These are phyloP conservation scores for Friedmanniomyces simplex DNA, from an alignment of 495 filamentous ascomycete genomes.

Conservation along the genomic window DNA sequence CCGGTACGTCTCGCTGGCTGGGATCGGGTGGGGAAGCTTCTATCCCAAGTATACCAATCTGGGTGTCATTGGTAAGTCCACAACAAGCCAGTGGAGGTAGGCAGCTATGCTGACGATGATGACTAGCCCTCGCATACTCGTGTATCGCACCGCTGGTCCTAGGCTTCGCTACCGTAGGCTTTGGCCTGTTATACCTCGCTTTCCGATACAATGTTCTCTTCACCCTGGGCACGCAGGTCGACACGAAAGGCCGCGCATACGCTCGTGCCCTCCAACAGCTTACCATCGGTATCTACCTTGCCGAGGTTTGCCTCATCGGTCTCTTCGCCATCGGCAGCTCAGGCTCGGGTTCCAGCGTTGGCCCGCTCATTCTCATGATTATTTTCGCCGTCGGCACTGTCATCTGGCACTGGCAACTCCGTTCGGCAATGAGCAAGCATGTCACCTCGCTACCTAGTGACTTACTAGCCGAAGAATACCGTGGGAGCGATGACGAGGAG, in stretches of 20 bases:
- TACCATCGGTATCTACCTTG: slow-evolving; percentile 74
- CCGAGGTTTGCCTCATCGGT: slow-evolving; percentile 77
- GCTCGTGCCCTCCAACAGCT: slow-evolving; percentile 82
- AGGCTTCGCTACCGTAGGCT: slow-evolving; percentile 71
- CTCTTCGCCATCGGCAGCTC: slow-evolving; percentile 60
- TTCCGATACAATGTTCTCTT: slow-evolving; percentile 93
- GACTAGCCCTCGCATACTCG: slow-evolving; percentile 64
- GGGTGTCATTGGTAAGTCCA: slow-evolving; percentile 47
- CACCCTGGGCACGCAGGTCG: slow-evolving; percentile 71
- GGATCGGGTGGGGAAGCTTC: slow-evolving; percentile 75
- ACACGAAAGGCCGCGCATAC: slow-evolving; percentile 82
- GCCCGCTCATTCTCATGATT: slow-evolving; percentile 74
- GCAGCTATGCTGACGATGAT: not conserved
- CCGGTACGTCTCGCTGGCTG: slow-evolving; percentile 52
- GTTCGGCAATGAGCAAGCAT: slow-evolving; percentile 63
- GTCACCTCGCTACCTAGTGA: slow-evolving; percentile 63
- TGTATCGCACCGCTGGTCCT: slow-evolving; percentile 85
- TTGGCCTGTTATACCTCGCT: slow-evolving; percentile 80
- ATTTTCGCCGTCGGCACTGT: slow-evolving; percentile 69
- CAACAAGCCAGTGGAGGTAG: not conserved
- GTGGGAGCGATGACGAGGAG: slow-evolving; percentile 8
- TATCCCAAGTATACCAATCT: slow-evolving; percentile 57
- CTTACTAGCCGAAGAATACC: slow-evolving; percentile 40
- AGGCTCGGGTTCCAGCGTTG: slow-evolving; percentile 41
- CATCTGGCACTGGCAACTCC: slow-evolving; percentile 73